Evolutionary conservation across 2,329 filamentous ascomycete species (phyloP), one percentile per base, ranked within the genome.

Genomic region (Venturia effusa): DNA sequence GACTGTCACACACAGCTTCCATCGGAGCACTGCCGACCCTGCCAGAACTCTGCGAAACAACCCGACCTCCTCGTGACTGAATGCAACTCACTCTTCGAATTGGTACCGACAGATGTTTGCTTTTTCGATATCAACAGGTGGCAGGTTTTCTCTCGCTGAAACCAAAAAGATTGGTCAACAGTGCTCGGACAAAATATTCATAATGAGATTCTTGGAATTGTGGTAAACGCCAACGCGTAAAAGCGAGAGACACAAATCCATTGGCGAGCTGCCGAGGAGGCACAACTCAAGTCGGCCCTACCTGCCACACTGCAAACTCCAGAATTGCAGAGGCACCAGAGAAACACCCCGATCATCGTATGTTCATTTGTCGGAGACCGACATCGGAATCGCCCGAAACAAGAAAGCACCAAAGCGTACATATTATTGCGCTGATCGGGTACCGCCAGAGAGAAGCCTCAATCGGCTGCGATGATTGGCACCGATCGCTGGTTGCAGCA

Each of bases 11-110:
- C 40, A 30, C 22, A 8, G 37, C 27, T 68, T 66, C 39, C 65
- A 69, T 34, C 54, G 55, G 62, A 67, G 67, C 68, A 67, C 66
- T 7, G 62, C 37, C 39, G 27, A 34, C 59, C 54, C 59, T 15
- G 34, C 37, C 19, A 61, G 10, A 34, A 15, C 37, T 15, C 10
- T 15, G 37, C 10, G 37, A 15, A 39, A 39, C 37, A 39, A 39
- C 37, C 34, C 15, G n/a, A 24, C 39, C 19, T 22, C 7, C 27
- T 34, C 7, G 13, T 13, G 34, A 40, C 30, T 34, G 3, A 13
- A 15, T 19, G 51, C 22, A 19, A 6, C 51, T 30, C 34, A 30
- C 30, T 64, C 37, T 7, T 37, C 61, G 22, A 30, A n/a, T n/a
- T n/a, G n/a, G n/a, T n/a, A n/a, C n/a, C n/a, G n/a, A n/a, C n/a